phyloP scores from a whole-genome alignment of 1,284 basidiomycete species.

The Cystobasidiaceae sp. region DNA sequence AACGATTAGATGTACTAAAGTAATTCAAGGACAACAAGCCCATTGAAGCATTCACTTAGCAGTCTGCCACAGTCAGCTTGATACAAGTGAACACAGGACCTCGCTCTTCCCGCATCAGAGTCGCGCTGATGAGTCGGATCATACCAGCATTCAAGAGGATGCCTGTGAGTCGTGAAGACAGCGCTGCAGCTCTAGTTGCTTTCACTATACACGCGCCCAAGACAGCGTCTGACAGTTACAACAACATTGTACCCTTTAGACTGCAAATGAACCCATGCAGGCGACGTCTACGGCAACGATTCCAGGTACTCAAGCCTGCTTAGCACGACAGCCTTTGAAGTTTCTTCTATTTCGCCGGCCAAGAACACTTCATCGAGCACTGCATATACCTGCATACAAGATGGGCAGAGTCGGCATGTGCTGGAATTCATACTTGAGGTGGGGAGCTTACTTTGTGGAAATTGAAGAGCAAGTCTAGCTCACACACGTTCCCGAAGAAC shows the following conservation, averaged over 20 bases:
- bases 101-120: no score
- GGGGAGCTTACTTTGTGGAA: constrained; percentile 76
- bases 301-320: constrained; percentile 82
- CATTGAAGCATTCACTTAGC: no score
- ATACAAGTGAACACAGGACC: no score
- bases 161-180: no score
- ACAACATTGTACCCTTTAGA: neutral
- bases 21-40: no score
- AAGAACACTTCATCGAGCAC: constrained; percentile 97
- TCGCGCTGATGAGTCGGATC: no score
- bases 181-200: no score
- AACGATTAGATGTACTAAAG: no score
- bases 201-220: no score
- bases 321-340: constrained; percentile 89
- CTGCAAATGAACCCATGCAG: neutral
- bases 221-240: constrained; percentile 1
- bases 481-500: constrained; percentile 97
- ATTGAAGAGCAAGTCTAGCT: constrained; percentile 93
- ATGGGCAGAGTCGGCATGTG: neutral
- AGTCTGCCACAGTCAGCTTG: no score
- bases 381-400: constrained; percentile 75
- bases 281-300: constrained; percentile 54
- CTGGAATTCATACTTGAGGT: neutral
- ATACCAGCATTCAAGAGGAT: no score
- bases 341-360: constrained; percentile 98